Evolutionary conservation across 352 stramenopile genomes (phyloP).

Genomic region (Phytophthora kernoviae): DNA sequence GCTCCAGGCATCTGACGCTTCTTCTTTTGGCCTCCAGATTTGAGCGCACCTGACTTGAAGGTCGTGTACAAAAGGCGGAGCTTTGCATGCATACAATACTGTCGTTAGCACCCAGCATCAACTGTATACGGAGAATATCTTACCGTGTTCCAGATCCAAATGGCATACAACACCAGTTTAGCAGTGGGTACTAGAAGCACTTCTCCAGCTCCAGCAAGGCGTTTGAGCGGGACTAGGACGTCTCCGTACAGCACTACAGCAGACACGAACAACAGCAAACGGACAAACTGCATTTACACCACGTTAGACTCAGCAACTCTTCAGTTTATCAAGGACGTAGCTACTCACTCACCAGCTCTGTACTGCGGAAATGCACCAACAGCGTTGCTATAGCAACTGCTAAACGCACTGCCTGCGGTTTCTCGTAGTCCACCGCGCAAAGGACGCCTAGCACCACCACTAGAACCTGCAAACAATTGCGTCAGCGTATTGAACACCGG

Average conservation of each 20-base stretch:
- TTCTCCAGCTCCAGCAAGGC: slow-evolving; percentile 16
- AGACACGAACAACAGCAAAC: slow-evolving; percentile 59
- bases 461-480: slow-evolving; percentile 30
- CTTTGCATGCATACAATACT: slow-evolving; percentile 11
- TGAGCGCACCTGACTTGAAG: slow-evolving; percentile 39
- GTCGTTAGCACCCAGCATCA: not conserved
- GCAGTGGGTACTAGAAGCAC: slow-evolving; percentile 6
- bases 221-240: slow-evolving; percentile 46
- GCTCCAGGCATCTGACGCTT: slow-evolving; percentile 6
- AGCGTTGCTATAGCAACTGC: slow-evolving; percentile 27
- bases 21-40: slow-evolving; percentile 6
- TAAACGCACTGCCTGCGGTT: slow-evolving; percentile 52
- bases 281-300: slow-evolving; percentile 47
- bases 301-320: not conserved
- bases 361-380: slow-evolving; percentile 73
- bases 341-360: slow-evolving; percentile 37
- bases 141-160: slow-evolving; percentile 50
- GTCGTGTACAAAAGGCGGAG: slow-evolving; percentile 37
- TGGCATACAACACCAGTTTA: slow-evolving; percentile 41
- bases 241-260: slow-evolving; percentile 65
- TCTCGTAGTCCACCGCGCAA: slow-evolving; percentile 58
- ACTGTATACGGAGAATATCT: slow-evolving; percentile 6
- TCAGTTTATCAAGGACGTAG: not conserved
- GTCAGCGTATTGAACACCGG: not conserved
- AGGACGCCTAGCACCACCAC: slow-evolving; percentile 33